These are phyloP conservation scores for Odonthalia washingtoniensis DNA, from an alignment of 31 red algal genomes.

Conservation along the genomic window DNA sequence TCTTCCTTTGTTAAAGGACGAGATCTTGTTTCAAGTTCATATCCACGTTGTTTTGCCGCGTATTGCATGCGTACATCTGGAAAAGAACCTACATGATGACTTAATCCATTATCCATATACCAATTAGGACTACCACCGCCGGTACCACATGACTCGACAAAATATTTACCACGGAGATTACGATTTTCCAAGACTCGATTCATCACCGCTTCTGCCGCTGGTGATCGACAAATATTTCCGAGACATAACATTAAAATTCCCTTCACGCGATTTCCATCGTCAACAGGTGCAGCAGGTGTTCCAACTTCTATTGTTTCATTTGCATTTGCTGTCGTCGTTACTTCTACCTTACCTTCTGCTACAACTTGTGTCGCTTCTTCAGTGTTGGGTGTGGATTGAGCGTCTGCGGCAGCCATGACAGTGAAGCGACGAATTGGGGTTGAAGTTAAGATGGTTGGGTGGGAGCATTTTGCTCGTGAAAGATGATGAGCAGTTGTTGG, in stretches of 20 bases:
- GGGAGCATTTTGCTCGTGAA: no score
- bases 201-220: constrained; percentile 94
- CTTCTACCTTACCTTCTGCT: background rate
- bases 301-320: background rate
- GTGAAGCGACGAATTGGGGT: background rate
- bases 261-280: background rate
- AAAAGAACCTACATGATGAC: constrained; percentile 85
- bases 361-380: background rate
- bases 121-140: constrained; percentile 93
- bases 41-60: constrained; percentile 70
- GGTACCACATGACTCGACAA: constrained; percentile 96
- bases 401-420: background rate
- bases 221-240: constrained; percentile 98
- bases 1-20: constrained; percentile 79
- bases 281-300: background rate
- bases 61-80: constrained; percentile 84
- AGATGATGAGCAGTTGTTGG: no score
- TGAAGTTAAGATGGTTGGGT: no score
- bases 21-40: constrained; percentile 63
- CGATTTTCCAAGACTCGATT: constrained; percentile 63
- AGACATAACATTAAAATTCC: constrained; percentile 93
- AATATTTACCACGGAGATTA: constrained; percentile 47
- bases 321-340: background rate
- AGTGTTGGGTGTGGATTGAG: background rate
- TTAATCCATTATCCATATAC: constrained; percentile 79